phyloP scores from a whole-genome alignment of 2,329 filamentous ascomycete species.

The Pseudocercospora musae region DNA sequence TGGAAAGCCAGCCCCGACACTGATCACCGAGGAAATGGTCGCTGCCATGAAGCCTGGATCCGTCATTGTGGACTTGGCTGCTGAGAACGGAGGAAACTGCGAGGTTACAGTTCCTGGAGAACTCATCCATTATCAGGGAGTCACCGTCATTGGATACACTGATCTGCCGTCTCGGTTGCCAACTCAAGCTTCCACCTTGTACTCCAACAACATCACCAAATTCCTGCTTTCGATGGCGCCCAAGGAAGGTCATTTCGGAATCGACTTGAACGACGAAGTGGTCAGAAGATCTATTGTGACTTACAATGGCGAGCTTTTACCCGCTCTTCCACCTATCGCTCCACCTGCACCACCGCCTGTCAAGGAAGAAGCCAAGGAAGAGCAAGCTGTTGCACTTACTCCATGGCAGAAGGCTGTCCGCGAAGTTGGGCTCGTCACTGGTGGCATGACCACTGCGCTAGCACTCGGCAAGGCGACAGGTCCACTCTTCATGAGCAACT shows the following conservation, averaged over 20 bases:
- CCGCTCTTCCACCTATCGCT: conserved; percentile 67
- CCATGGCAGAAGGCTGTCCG: conserved; percentile 78
- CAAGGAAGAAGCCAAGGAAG: conserved; percentile 50
- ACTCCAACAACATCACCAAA: conserved; percentile 92
- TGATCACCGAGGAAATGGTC: conserved; percentile 79
- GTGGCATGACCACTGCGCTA: conserved; percentile 71
- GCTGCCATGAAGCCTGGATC: conserved; percentile 86
- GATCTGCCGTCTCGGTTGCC: conserved; percentile 82
- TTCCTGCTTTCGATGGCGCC: conserved; percentile 78
- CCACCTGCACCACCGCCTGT: conserved; percentile 54
- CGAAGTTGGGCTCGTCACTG: conserved; percentile 71
- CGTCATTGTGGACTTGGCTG: conserved; percentile 81
- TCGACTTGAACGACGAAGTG: conserved; percentile 80
- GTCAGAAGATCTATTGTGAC: conserved; percentile 82
- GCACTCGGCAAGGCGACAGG: conserved; percentile 77
- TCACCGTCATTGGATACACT: conserved; percentile 69
- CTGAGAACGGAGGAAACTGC: conserved; percentile 85
- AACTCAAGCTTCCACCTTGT: conserved; percentile 84
- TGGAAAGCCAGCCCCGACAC: conserved; percentile 74
- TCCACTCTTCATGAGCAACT: conserved; percentile 82
- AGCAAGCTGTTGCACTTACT: conserved; percentile 64
- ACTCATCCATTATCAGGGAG: conserved; percentile 67
- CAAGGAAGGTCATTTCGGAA: conserved; percentile 71
- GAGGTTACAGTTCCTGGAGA: conserved; percentile 72
- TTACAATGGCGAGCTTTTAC: conserved; percentile 70